Base-by-base conservation (phyloP, 805 yeast genomes). In the Hanseniaspora lindneri region DNA sequence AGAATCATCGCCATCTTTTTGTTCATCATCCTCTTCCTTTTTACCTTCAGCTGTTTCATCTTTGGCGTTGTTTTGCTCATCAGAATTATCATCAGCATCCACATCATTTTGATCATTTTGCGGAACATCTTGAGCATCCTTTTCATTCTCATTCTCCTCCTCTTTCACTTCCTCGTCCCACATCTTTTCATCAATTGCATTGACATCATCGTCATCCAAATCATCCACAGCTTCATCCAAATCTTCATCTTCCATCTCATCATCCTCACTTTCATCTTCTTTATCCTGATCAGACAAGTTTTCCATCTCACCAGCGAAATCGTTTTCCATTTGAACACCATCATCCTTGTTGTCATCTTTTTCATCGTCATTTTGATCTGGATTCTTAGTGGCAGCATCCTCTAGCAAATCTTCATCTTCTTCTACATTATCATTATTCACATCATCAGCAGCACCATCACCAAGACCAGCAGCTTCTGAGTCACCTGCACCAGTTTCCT, bases 401-500 rank as follows among this genome's bases (percentile, higher is more conserved):
- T 75, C 73, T 20, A 43, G 33, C 32, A 49, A 33, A 23, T 49
- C 52, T 59, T 87, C 95, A 4, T 80, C 69, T 3, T 77, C 76
- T 6, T 77, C 73, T 1, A 69, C 69, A 2, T 68, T 70, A 10
- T 71, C 73, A 10, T 76, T 78, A 16, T 71, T 68, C 16, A 78
- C 83, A 60, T 79, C 80, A 49, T 75, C 81, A 9, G 87, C 77
- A 13, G 78, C 71, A 54, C 88, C 87, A 63, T 89, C 96, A 8
- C 81, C 63, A 24, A 85, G 79, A 48, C 98, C 98, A 21, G 92
- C 98, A 21, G 92, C 85, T 57, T 92, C 97, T 30, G 96, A 96
- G 42, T 89, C 69, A 62, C 92, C 95, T 8, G 77, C 80, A 53
- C 87, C 96, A 55, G 88, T 96, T 9, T 78, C 80, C 1, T 66